Percentiles rank a stretch among this genome's conserved stretches.
These are phyloP conservation scores for Jatropha multifida DNA, from an alignment of 441 rosid genomes.

Conservation along the genomic window DNA sequence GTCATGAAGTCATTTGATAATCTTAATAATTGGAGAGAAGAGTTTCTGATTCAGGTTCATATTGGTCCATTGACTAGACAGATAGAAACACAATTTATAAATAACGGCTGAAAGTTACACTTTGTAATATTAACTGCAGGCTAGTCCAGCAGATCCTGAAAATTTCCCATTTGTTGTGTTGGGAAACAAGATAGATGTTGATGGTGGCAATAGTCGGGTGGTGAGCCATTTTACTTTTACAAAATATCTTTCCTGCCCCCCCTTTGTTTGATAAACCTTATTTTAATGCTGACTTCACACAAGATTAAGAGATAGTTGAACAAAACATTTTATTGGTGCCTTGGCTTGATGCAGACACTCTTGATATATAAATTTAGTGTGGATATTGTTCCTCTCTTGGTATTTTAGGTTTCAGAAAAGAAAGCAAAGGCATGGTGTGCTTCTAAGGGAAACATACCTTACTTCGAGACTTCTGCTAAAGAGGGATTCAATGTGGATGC, in stretches of 20 bases:
- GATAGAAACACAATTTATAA: neutral
- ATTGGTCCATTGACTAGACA: neutral
- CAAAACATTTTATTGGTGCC: neutral
- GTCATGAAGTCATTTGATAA: slow-evolving; percentile 82
- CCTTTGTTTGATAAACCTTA: neutral
- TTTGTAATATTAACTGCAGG: slow-evolving; percentile 47
- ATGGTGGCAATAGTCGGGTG: slow-evolving; percentile 72
- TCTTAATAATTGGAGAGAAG: slow-evolving; percentile 87
- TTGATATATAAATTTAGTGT: neutral
- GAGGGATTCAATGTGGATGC: slow-evolving; percentile 81
- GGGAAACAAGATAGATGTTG: slow-evolving; percentile 82
- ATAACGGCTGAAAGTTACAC: slow-evolving; percentile 9
- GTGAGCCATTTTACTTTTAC: slow-evolving; percentile 40
- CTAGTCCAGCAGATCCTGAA: slow-evolving; percentile 84
- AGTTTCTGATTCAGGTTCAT: slow-evolving; percentile 75
- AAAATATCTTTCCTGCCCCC: neutral
- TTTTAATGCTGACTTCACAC: neutral
- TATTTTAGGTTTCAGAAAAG: slow-evolving; percentile 65
- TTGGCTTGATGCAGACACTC: no score
- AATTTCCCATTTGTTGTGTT: slow-evolving; percentile 82
- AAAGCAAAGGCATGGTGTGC: slow-evolving; percentile 86
- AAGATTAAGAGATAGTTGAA: neutral
- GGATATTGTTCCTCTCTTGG: slow-evolving; percentile 23
- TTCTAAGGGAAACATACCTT: slow-evolving; percentile 72
- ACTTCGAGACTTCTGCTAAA: slow-evolving; percentile 79